Evolutionary conservation across 768 basidiomycete genomes (phyloP).

Genomic region (Macrolepiota fuliginosa): DNA sequence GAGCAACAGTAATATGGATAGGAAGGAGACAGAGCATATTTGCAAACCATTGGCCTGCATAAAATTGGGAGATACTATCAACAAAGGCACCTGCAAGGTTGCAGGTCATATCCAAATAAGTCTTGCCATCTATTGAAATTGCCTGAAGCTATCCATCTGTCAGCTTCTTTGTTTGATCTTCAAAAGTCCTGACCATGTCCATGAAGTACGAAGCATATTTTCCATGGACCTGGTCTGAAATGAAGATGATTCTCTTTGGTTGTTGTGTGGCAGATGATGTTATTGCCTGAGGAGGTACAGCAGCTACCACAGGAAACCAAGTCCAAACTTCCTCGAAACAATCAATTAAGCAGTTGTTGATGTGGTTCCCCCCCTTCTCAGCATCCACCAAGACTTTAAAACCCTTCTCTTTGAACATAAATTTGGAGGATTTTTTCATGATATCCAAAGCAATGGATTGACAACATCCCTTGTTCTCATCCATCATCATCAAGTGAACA

Average conservation of each 20-base stretch:
- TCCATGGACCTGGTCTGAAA: conserved; percentile 29
- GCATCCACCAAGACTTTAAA: conserved; percentile 13
- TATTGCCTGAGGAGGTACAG: conserved; percentile 41
- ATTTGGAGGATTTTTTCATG: conserved; percentile 53
- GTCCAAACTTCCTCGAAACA: conserved; percentile 59
- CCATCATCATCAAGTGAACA: conserved; percentile 42
- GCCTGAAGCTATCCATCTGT: conserved; percentile 40
- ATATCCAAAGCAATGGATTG: conserved; percentile 48
- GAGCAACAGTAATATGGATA: conserved; percentile 58
- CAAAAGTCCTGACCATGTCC: conserved; percentile 45
- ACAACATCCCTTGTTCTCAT: conserved; percentile 27
- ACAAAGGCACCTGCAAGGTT: not conserved
- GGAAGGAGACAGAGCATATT: conserved; percentile 62
- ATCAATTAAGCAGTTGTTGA: conserved; percentile 50
- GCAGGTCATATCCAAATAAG: not conserved
- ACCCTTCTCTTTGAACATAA: conserved; percentile 48
- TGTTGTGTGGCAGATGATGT: conserved; percentile 30
- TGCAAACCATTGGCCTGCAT: conserved; percentile 60
- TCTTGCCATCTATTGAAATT: conserved; percentile 26
- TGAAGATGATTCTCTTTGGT: conserved; percentile 37
- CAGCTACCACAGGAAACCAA: conserved; percentile 55
- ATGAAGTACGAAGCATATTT: conserved; percentile 40
- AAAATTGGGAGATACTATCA: conserved; percentile 30
- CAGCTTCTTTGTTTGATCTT: conserved; percentile 50
- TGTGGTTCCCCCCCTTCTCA: conserved; percentile 19